Conservation (phyloP, 2,329 filamentous ascomycete species). For the Nothomitra cinnamomea region DNA sequence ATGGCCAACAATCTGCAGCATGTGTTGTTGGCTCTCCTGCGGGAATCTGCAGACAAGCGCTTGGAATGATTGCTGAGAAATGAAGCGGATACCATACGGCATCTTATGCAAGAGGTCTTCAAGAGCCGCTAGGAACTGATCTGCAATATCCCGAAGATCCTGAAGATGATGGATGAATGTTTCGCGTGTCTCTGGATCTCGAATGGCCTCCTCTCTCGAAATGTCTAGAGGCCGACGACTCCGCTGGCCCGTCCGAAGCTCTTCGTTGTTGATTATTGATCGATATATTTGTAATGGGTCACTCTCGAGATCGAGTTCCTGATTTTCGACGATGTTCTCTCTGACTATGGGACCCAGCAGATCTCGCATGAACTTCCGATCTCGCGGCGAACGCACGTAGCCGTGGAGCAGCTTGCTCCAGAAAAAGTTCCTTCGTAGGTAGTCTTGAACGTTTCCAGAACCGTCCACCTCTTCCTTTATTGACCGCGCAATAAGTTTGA, state of each 20-base stretch:
- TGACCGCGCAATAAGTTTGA: slow-evolving; percentile 72
- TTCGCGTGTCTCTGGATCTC: slow-evolving; percentile 79
- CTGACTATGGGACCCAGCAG: slow-evolving; percentile 71
- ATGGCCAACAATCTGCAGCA: slow-evolving; percentile 70
- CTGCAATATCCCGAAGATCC: slow-evolving; percentile 83
- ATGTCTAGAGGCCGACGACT: slow-evolving; percentile 72
- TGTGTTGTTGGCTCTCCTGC: slow-evolving; percentile 55
- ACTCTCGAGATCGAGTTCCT: slow-evolving; percentile 80
- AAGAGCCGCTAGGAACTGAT: slow-evolving; percentile 68
- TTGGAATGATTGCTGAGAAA: slow-evolving; percentile 75
- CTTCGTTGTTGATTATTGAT: slow-evolving; percentile 91
- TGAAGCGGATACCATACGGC: slow-evolving; percentile 81
- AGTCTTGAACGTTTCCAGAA: slow-evolving; percentile 61
- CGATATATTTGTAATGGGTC: slow-evolving; percentile 96
- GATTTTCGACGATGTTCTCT: slow-evolving; percentile 85
- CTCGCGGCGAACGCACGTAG: slow-evolving; percentile 79
- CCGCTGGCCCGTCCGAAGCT: slow-evolving; percentile 74
- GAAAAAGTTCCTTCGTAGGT: slow-evolving; percentile 78
- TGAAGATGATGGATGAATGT: slow-evolving; percentile 90
- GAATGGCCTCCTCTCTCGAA: slow-evolving; percentile 82
- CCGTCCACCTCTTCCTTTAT: slow-evolving; percentile 73
- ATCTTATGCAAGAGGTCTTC: slow-evolving; percentile 76
- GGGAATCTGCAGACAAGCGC: slow-evolving; percentile 61
- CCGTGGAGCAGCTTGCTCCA: slow-evolving; percentile 75
- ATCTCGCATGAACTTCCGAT: slow-evolving; percentile 82